These are phyloP conservation scores for Uronychia setigera DNA, from an alignment of 73 alveolate species.

Conservation along the genomic window DNA sequence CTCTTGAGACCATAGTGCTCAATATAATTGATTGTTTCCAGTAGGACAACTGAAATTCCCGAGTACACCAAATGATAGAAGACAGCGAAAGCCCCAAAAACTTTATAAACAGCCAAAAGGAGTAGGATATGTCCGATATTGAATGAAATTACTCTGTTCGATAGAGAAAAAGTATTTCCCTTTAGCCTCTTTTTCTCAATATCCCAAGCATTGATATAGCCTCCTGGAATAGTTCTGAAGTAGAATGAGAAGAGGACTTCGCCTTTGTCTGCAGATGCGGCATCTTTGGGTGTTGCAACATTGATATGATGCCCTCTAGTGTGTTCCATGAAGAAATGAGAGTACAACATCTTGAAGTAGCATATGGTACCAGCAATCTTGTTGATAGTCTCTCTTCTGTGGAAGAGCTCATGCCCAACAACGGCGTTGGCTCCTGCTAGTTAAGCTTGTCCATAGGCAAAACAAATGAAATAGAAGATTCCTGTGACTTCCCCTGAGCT, in stretches of 20 bases:
- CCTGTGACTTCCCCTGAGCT: background rate
- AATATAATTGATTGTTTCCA: conserved; percentile 74
- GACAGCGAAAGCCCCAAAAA: conserved; percentile 1
- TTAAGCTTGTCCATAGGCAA: too few species aligned
- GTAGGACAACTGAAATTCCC: conserved; percentile 30
- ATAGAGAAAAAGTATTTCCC: conserved; percentile 1
- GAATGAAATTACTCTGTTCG: conserved; percentile 13
- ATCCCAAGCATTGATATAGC: conserved; percentile 55
- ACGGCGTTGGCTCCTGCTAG: background rate
- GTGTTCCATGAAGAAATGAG: conserved; percentile 75
- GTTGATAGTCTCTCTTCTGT: conserved; percentile 58
- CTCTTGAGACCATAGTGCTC: conserved; percentile 87
- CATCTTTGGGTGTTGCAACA: conserved; percentile 77
- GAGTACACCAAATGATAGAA: conserved; percentile 29
- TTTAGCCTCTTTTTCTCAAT: conserved; percentile 28
- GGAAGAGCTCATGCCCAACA: conserved; percentile 80
- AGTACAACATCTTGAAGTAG: conserved; percentile 56
- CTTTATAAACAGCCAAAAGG: conserved; percentile 2
- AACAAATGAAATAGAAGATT: background rate
- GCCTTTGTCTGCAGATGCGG: conserved; percentile 63
- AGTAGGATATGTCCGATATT: background rate
- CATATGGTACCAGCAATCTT: conserved; percentile 71
- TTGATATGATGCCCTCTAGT: conserved; percentile 73
- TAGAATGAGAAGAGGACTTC: conserved; percentile 46
- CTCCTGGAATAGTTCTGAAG: conserved; percentile 21